These are phyloP conservation scores for Colletotrichum tabaci DNA, from an alignment of 2,329 filamentous ascomycete genomes.

Conservation along the genomic window DNA sequence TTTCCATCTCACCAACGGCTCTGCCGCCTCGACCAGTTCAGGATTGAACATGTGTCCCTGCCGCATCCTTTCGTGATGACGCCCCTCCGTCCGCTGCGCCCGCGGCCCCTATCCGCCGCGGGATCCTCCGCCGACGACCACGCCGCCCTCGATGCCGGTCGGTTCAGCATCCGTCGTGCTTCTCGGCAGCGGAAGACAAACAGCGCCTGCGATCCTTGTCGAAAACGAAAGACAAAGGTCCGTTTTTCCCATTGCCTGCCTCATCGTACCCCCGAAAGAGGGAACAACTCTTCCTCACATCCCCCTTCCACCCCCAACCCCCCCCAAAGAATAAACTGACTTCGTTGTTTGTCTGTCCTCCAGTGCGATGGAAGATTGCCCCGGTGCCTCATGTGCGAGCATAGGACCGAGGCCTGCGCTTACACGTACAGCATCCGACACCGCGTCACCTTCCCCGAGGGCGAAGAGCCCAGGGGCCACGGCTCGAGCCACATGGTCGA, in stretches of 20 bases:
- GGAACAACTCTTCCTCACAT: no score
- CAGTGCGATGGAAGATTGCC: conserved; percentile 31
- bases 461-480: background rate
- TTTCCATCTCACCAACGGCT: background rate
- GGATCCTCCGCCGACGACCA: background rate
- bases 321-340: background rate
- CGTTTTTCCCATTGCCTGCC: background rate
- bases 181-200: conserved; percentile 16
- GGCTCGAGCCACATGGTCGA: conserved; percentile 20
- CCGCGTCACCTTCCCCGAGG: conserved; percentile 18
- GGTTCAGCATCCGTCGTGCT: background rate
- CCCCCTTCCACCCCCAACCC: no score
- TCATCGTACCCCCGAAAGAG: no score
- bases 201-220: conserved; percentile 34
- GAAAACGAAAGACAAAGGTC: conserved; percentile 27
- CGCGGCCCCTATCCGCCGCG: background rate
- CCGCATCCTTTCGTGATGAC: background rate
- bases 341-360: background rate
- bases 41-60: background rate
- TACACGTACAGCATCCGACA: conserved; percentile 33
- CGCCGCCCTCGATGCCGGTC: background rate
- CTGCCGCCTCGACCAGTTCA: no score
- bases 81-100: conserved; percentile 15
- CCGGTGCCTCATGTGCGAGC: conserved; percentile 30
- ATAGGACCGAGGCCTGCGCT: conserved; percentile 9